Evolutionary conservation across 2,329 filamentous ascomycete species (phyloP).

Genomic region (Lasiodiplodia gonubiensis): DNA sequence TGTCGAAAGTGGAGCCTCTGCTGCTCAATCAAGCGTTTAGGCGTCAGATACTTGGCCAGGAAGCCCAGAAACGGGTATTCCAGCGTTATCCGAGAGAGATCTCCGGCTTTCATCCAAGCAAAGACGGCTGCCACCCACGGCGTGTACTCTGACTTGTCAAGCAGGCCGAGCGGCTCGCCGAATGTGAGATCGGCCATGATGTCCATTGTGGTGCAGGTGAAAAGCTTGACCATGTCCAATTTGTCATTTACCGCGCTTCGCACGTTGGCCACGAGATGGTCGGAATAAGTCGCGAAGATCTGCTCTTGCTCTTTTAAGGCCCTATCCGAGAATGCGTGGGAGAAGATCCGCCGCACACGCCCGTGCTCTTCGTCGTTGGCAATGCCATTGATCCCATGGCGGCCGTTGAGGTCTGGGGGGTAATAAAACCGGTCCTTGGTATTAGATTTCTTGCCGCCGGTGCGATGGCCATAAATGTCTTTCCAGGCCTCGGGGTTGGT

Average conservation of each 20-base stretch:
- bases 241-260: neutral
- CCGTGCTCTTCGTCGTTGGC: constrained; percentile 31
- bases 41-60: neutral
- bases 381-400: constrained; percentile 42
- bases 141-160: constrained; percentile 38
- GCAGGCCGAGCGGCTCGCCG: constrained; percentile 40
- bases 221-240: constrained; percentile 13
- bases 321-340: constrained; percentile 42
- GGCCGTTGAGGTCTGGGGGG: constrained; percentile 38
- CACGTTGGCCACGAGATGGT: constrained; percentile 35
- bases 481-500: constrained; percentile 26
- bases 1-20: neutral
- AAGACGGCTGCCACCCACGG: constrained; percentile 44
- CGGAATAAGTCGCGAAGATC: constrained; percentile 42
- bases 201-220: constrained; percentile 39
- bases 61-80: neutral
- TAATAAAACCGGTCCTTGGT: constrained; percentile 30
- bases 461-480: constrained; percentile 31
- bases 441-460: neutral
- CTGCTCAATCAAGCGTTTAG: neutral
- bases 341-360: constrained; percentile 30
- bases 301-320: constrained; percentile 39
- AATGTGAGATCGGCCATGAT: constrained; percentile 43
- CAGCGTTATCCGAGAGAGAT: neutral
- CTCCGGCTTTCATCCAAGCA: constrained; percentile 31